Conservation (phyloP, 495 filamentous ascomycete genomes). For the Aspergillus indologenus region DNA sequence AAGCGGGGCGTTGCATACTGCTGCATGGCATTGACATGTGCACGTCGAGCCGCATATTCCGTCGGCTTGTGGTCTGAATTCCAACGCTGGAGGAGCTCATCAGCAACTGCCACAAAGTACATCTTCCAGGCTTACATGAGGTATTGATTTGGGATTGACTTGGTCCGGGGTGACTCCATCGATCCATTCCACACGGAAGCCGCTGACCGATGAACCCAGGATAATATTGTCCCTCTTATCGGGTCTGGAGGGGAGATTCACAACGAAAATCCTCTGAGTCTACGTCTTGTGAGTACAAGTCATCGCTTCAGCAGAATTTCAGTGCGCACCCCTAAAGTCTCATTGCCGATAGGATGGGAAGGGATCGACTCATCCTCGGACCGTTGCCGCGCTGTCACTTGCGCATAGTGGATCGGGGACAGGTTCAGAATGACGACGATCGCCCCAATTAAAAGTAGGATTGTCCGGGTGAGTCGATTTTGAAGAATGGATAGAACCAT, state of each 20-base stretch:
- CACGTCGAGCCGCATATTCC: constrained; percentile 26
- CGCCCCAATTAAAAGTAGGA: constrained; percentile 6
- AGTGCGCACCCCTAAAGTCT: constrained; percentile 24
- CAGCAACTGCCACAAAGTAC: constrained; percentile 13
- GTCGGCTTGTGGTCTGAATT: constrained; percentile 18
- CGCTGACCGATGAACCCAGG: constrained; percentile 49
- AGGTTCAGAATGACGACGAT: constrained; percentile 7
- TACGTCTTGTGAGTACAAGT: constrained; percentile 19
- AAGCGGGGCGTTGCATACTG: constrained; percentile 13
- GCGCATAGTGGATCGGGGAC: constrained; percentile 8
- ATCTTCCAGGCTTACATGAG: constrained; percentile 20
- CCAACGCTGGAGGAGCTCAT: constrained; percentile 18
- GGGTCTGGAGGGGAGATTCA: constrained; percentile 54
- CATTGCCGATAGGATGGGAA: constrained; percentile 19
- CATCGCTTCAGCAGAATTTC: background rate
- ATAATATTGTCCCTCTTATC: constrained; percentile 60
- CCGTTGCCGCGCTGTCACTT: background rate
- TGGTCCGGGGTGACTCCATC: constrained; percentile 36
- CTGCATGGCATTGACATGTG: constrained; percentile 32
- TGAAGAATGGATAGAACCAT: constrained; percentile 12
- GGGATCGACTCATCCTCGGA: background rate
- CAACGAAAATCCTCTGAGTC: constrained; percentile 59
- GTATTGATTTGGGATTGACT: constrained; percentile 21
- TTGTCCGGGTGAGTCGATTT: constrained; percentile 6
- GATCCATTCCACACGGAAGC: constrained; percentile 50